Conservation (phyloP, 768 basidiomycete genomes). For the Naganishia antarctica region DNA sequence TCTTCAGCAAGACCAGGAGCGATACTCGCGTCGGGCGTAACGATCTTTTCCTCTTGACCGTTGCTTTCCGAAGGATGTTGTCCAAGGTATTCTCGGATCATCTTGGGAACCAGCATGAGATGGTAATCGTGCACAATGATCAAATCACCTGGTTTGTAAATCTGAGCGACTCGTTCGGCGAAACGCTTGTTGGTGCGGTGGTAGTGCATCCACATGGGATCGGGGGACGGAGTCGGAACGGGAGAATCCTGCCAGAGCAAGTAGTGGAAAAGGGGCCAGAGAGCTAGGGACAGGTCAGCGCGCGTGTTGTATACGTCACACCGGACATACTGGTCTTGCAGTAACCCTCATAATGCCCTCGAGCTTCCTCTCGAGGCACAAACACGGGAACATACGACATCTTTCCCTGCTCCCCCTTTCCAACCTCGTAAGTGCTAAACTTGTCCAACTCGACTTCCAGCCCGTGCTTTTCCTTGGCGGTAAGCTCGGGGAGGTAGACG, state of each 20-base stretch:
- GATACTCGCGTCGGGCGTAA: not conserved
- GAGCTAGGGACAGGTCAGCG: constrained; percentile 63
- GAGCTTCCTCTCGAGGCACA: constrained; percentile 60
- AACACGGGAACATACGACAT: constrained; percentile 79
- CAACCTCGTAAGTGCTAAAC: constrained; percentile 57
- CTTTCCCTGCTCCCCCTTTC: constrained; percentile 51
- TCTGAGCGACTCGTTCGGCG: constrained; percentile 69
- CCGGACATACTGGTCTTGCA: constrained; percentile 82
- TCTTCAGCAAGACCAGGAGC: constrained; percentile 31
- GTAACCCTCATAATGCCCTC: constrained; percentile 93
- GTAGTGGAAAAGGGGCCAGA: constrained; percentile 98
- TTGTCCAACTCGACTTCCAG: constrained; percentile 63
- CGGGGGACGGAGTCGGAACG: constrained; percentile 77
- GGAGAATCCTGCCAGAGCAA: constrained; percentile 91
- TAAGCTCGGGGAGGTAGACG: constrained; percentile 52
- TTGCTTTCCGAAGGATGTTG: constrained; percentile 37
- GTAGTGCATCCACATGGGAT: constrained; percentile 68
- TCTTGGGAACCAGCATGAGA: constrained; percentile 78
- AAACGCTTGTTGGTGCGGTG: constrained; percentile 78
- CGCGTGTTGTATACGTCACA: not conserved
- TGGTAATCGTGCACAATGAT: constrained; percentile 85
- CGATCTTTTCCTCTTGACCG: constrained; percentile 9
- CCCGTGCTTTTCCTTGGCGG: constrained; percentile 60
- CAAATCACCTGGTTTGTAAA: constrained; percentile 84
- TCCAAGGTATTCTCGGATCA: constrained; percentile 65